These are phyloP conservation scores for Boletellus ananas DNA, from an alignment of 768 basidiomycete species.

Conservation along the genomic window DNA sequence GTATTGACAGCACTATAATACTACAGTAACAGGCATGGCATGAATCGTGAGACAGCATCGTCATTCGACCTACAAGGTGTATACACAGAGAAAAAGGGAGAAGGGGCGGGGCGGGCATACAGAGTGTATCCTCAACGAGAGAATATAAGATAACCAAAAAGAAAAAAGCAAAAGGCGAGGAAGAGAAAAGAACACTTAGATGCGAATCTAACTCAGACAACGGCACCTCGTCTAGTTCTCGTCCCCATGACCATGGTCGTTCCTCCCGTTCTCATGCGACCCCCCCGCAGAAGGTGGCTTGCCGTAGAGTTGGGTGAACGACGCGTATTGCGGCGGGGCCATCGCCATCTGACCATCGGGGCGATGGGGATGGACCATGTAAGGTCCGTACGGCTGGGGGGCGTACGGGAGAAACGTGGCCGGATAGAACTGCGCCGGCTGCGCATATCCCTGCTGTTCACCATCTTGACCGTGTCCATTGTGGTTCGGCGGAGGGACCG, in stretches of 20 bases:
- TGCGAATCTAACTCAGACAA: constrained; percentile 11
- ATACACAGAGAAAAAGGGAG: constrained; percentile 14
- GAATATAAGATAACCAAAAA: constrained; percentile 14
- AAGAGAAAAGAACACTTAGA: constrained; percentile 11
- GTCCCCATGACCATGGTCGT: constrained; percentile 28
- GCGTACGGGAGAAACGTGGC: constrained; percentile 46
- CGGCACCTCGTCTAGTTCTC: constrained; percentile 29
- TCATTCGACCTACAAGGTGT: constrained; percentile 28
- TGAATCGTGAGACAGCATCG: constrained; percentile 18
- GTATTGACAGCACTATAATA: constrained; percentile 28
- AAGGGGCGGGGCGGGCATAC: constrained; percentile 11
- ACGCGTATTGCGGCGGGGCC: constrained; percentile 35
- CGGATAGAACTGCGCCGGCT: constrained; percentile 44
- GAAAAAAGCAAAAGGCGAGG: constrained; percentile 3
- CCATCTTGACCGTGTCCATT: constrained; percentile 40
- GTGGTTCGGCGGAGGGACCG: constrained; percentile 40
- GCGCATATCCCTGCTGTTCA: constrained; percentile 37
- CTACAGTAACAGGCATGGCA: constrained; percentile 28
- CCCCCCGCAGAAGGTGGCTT: constrained; percentile 38
- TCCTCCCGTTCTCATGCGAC: constrained; percentile 28
- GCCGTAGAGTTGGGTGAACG: constrained; percentile 37
- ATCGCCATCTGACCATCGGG: constrained; percentile 38
- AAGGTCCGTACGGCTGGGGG: constrained; percentile 46
- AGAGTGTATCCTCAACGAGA: constrained; percentile 6
- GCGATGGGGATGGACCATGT: constrained; percentile 43